Conservation (phyloP, 1,139 yeast genomes). For the Candida albicans region DNA sequence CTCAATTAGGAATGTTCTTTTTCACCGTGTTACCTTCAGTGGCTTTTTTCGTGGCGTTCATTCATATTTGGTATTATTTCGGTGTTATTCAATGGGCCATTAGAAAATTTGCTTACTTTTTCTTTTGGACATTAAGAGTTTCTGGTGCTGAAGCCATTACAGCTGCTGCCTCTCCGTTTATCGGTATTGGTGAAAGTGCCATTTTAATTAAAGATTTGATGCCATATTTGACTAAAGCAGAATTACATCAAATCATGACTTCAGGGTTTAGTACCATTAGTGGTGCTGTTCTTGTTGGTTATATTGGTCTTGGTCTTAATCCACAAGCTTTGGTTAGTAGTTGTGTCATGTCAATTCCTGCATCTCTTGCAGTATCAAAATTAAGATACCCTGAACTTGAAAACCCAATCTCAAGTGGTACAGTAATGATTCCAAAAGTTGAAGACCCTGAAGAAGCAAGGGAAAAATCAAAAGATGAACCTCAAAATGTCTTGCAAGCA, state of each 20-base stretch:
- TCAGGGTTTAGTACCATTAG: slow-evolving; percentile 70
- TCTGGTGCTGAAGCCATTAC: slow-evolving; percentile 71
- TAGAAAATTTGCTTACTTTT: slow-evolving; percentile 57
- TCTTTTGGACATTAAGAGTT: slow-evolving; percentile 62
- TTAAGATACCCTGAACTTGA: slow-evolving; percentile 65
- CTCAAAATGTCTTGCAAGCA: slow-evolving; percentile 63
- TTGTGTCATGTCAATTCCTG: slow-evolving; percentile 73
- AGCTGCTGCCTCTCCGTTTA: slow-evolving; percentile 69
- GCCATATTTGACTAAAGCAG: slow-evolving; percentile 62
- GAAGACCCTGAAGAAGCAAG: slow-evolving; percentile 32
- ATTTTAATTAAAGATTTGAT: slow-evolving; percentile 61
- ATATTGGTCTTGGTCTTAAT: slow-evolving; percentile 63
- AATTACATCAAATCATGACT: slow-evolving; percentile 64
- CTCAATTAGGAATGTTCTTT: slow-evolving; percentile 50
- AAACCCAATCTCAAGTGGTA: slow-evolving; percentile 53
- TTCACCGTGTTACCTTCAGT: slow-evolving; percentile 64
- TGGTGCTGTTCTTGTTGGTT: slow-evolving; percentile 65
- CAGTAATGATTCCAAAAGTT: slow-evolving; percentile 45
- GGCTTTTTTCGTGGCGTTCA: slow-evolving; percentile 63
- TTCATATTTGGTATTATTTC: slow-evolving; percentile 61
- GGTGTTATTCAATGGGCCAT: slow-evolving; percentile 65
- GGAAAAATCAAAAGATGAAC: slow-evolving; percentile 29
- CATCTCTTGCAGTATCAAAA: slow-evolving; percentile 63
- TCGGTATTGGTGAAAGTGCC: slow-evolving; percentile 71
- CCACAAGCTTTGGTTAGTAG: slow-evolving; percentile 66